These are phyloP conservation scores for Coemansia sp. DNA, from an alignment of 192 early-diverging fungal genomes.

Conservation along the genomic window DNA sequence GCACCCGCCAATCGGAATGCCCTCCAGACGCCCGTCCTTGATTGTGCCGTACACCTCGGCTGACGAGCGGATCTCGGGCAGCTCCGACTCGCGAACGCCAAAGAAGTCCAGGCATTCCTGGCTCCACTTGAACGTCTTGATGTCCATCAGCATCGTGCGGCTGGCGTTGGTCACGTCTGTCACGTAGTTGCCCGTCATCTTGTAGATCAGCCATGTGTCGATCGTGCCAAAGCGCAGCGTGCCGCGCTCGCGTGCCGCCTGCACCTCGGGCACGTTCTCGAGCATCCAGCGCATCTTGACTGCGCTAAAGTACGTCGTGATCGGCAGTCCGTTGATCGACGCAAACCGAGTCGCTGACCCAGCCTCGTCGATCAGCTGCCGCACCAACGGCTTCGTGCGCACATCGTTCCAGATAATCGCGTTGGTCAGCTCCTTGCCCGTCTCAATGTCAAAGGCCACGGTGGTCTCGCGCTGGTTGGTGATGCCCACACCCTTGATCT, in stretches of 20 bases:
- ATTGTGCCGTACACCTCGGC: slow-evolving; percentile 73
- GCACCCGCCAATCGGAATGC: slow-evolving; percentile 81
- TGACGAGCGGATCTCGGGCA: slow-evolving; percentile 83
- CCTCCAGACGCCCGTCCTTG: slow-evolving; percentile 61
- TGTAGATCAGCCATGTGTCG: slow-evolving; percentile 94
- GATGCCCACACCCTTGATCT: slow-evolving; percentile 76
- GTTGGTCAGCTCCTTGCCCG: slow-evolving; percentile 77
- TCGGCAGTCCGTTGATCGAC: slow-evolving; percentile 76
- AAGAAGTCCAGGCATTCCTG: slow-evolving; percentile 76
- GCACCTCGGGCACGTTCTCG: slow-evolving; percentile 73
- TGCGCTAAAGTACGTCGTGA: slow-evolving; percentile 90
- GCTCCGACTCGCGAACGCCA: slow-evolving; percentile 57
- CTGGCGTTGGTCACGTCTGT: slow-evolving; percentile 94
- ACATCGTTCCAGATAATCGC: slow-evolving; percentile 93
- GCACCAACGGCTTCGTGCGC: slow-evolving; percentile 77
- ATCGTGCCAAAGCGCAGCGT: slow-evolving; percentile 84
- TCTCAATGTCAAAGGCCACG: slow-evolving; percentile 81
- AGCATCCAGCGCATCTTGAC: slow-evolving; percentile 93
- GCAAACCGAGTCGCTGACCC: slow-evolving; percentile 54
- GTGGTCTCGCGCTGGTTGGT: slow-evolving; percentile 96
- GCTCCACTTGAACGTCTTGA: slow-evolving; percentile 81
- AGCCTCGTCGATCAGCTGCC: slow-evolving; percentile 58
- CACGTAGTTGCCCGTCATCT: slow-evolving; percentile 85
- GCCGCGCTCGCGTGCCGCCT: slow-evolving; percentile 70
- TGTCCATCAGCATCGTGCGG: slow-evolving; percentile 94